phyloP scores from a whole-genome alignment of 768 basidiomycete species.

The Phylloporus rhodoxanthus region DNA sequence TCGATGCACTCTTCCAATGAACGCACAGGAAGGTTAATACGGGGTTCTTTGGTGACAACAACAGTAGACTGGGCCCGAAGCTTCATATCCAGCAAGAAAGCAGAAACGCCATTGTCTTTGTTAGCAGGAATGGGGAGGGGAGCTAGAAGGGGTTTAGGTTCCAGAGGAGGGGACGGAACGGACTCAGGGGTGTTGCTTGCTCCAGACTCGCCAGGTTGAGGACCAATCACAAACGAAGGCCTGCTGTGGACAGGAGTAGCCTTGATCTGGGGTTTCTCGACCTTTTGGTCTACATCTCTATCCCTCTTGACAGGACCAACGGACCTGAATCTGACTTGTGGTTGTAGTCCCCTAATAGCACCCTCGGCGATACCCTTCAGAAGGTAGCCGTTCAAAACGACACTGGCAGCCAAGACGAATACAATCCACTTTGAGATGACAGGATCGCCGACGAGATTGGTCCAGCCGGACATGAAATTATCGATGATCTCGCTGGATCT shows the following conservation, averaged over 20 bases:
- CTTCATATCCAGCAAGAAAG: slow-evolving; percentile 31
- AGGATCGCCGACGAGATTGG: slow-evolving; percentile 87
- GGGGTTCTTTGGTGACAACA: slow-evolving; percentile 10
- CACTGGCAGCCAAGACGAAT: slow-evolving; percentile 74
- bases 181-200: slow-evolving; percentile 14
- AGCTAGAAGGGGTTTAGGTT: slow-evolving; percentile 18
- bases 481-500: slow-evolving; percentile 58
- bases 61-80: slow-evolving; percentile 24
- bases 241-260: slow-evolving; percentile 9
- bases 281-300: slow-evolving; percentile 18
- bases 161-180: slow-evolving; percentile 11
- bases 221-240: slow-evolving; percentile 25
- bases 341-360: slow-evolving; percentile 29
- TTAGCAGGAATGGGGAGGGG: slow-evolving; percentile 20
- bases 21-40: slow-evolving; percentile 31
- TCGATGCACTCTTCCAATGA: slow-evolving; percentile 73
- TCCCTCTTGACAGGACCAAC: slow-evolving; percentile 18
- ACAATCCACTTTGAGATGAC: slow-evolving; percentile 95
- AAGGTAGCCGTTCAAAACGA: slow-evolving; percentile 88
- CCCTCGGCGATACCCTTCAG: slow-evolving; percentile 79
- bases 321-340: slow-evolving; percentile 28
- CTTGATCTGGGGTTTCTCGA: slow-evolving; percentile 12
- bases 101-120: slow-evolving; percentile 23
- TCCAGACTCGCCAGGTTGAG: slow-evolving; percentile 13
- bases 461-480: slow-evolving; percentile 87